phyloP scores from a whole-genome alignment of 2,329 filamentous ascomycete species.

The Plectosphaerella cucumerina region DNA sequence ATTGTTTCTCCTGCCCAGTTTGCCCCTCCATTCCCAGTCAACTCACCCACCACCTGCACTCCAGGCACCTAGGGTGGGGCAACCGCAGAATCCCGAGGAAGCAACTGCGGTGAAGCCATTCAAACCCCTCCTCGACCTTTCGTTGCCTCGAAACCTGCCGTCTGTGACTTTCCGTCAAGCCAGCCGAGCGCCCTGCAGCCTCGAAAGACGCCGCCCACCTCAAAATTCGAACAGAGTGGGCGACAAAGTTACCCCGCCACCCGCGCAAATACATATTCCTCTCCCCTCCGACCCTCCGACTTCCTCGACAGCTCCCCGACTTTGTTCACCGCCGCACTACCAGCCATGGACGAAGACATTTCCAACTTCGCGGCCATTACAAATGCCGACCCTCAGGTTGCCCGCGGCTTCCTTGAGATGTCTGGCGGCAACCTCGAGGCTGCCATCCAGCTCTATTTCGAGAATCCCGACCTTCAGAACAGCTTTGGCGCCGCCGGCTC shows the following conservation, averaged over 20 bases:
- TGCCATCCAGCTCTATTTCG: slow-evolving; percentile 86
- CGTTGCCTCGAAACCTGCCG: too few species aligned
- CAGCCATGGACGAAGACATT: slow-evolving; percentile 67
- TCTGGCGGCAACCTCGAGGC: slow-evolving; percentile 81
- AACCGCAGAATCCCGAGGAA: too few species aligned
- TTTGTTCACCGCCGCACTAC: neutral
- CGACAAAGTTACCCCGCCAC: too few species aligned
- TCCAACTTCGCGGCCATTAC: slow-evolving; percentile 80
- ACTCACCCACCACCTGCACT: neutral
- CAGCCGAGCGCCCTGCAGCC: too few species aligned
- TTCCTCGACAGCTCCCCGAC: too few species aligned
- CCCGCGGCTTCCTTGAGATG: slow-evolving; percentile 77
- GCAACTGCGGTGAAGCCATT: too few species aligned
- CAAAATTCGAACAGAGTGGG: too few species aligned
- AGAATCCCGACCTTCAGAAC: slow-evolving; percentile 70
- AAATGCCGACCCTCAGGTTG: slow-evolving; percentile 66
- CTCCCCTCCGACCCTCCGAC: too few species aligned
- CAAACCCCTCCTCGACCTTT: neutral
- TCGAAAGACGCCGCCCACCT: too few species aligned
- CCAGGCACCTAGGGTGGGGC: neutral
- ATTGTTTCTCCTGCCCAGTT: neutral
- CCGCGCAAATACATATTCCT: too few species aligned
- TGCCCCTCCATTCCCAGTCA: neutral
- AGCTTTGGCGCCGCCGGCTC: slow-evolving; percentile 32
- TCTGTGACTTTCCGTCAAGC: too few species aligned